Evolutionary conservation across 2,329 filamentous ascomycete species (phyloP).

Genomic region (Sclerotinia nivalis): DNA sequence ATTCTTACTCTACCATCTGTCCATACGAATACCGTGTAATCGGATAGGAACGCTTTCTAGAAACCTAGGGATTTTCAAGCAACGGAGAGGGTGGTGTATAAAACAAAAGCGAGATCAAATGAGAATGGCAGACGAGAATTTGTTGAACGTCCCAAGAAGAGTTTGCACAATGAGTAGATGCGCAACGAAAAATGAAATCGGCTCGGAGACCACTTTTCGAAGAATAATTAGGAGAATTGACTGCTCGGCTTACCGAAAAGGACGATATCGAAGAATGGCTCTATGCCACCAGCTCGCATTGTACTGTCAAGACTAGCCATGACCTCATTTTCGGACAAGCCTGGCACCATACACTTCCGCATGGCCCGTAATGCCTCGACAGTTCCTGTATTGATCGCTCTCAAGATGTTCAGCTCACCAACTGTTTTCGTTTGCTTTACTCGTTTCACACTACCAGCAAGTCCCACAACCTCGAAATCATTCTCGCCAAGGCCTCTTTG

Average conservation of each 20-base stretch:
- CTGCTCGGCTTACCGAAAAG: constrained; percentile 49
- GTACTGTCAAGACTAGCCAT: constrained; percentile 56
- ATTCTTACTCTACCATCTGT: background rate
- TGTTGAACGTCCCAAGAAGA: background rate
- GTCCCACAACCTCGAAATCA: constrained; percentile 58
- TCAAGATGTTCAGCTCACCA: constrained; percentile 57
- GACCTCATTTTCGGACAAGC: constrained; percentile 60
- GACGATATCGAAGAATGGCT: constrained; percentile 64
- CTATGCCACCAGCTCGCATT: constrained; percentile 52
- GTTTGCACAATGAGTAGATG: background rate
- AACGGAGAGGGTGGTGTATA: background rate
- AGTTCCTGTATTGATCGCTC: constrained; percentile 64
- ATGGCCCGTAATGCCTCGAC: constrained; percentile 61
- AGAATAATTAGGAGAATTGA: background rate
- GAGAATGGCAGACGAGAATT: background rate
- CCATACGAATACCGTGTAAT: background rate
- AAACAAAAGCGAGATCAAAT: background rate
- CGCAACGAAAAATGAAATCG: background rate
- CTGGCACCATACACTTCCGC: constrained; percentile 54
- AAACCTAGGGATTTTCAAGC: background rate
- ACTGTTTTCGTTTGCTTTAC: constrained; percentile 59
- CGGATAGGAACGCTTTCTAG: background rate
- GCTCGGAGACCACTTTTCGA: background rate
- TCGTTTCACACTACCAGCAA: constrained; percentile 55
- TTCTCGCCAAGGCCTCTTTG: constrained; percentile 54